These are phyloP conservation scores for Schizonepeta tenuifolia DNA, from an alignment of 257 asterid genomes.

Conservation along the genomic window DNA sequence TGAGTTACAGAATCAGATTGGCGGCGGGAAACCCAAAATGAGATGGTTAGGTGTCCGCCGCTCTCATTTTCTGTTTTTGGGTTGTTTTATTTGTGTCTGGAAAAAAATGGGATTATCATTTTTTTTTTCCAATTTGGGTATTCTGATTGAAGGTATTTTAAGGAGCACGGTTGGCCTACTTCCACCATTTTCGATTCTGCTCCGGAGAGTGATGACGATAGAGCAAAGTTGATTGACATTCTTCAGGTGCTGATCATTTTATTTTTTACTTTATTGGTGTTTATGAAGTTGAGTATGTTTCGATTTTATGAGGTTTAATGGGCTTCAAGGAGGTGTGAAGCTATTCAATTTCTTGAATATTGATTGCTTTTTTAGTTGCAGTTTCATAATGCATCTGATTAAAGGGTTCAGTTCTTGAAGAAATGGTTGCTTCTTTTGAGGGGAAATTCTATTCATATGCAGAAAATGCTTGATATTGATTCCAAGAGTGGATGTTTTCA, in stretches of 20 bases:
- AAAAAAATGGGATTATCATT: not conserved
- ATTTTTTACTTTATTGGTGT: not conserved
- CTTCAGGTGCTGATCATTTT: conserved; percentile 57
- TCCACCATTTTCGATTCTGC: conserved; percentile 59
- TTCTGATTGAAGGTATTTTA: conserved; percentile 69
- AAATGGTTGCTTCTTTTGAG: not conserved
- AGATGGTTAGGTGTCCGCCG: conserved; percentile 57
- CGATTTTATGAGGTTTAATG: not conserved
- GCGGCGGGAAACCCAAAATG: conserved; percentile 99
- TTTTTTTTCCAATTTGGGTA: not conserved
- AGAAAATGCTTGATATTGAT: not conserved
- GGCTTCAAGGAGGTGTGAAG: not conserved
- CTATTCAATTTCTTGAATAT: not conserved
- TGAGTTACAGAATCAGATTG: conserved; percentile 76
- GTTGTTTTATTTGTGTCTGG: not conserved
- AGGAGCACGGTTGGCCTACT: conserved; percentile 94
- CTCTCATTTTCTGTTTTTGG: not conserved
- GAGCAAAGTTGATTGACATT: conserved; percentile 75
- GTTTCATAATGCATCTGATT: conserved; percentile 13
- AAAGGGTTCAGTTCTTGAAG: not conserved
- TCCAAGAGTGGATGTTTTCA: not conserved
- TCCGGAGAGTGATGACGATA: conserved; percentile 72
- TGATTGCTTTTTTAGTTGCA: not conserved
- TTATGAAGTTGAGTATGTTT: conserved; percentile 1
- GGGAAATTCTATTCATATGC: not conserved